Evolutionary conservation across 352 stramenopile species (phyloP).

Genomic region (Phytopythium vexans): DNA sequence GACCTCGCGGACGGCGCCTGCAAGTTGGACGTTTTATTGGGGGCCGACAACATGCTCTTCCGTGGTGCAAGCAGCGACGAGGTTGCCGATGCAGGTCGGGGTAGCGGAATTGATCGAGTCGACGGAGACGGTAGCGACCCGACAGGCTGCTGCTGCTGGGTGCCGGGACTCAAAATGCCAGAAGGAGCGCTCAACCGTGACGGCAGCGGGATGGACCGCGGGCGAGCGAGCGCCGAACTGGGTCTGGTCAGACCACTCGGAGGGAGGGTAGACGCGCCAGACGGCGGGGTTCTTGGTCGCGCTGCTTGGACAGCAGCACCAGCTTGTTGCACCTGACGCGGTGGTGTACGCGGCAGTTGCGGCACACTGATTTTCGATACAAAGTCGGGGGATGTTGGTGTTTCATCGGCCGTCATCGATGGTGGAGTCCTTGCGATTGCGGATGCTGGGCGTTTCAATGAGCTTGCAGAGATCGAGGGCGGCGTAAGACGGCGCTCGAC

Average conservation of each 20-base stretch:
- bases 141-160: not conserved
- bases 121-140: not conserved
- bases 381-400: no score
- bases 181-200: constrained; percentile 7
- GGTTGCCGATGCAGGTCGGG: no score
- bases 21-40: not conserved
- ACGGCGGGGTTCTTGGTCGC: no score
- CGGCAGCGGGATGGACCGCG: not conserved
- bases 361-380: no score
- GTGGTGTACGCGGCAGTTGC: no score
- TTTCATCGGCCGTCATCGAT: not conserved
- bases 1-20: not conserved
- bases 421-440: constrained; percentile 6
- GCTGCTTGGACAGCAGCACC: no score
- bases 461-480: not conserved
- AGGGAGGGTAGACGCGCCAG: not conserved
- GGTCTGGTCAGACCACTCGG: not conserved
- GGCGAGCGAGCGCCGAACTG: not conserved
- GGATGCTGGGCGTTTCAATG: constrained; percentile 2
- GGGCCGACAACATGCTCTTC: not conserved
- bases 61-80: not conserved
- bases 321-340: no score
- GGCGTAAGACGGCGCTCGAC: no score
- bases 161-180: not conserved
- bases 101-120: not conserved